phyloP scores from a whole-genome alignment of 192 early-diverging fungal genomes.

The Podila verticillata region DNA sequence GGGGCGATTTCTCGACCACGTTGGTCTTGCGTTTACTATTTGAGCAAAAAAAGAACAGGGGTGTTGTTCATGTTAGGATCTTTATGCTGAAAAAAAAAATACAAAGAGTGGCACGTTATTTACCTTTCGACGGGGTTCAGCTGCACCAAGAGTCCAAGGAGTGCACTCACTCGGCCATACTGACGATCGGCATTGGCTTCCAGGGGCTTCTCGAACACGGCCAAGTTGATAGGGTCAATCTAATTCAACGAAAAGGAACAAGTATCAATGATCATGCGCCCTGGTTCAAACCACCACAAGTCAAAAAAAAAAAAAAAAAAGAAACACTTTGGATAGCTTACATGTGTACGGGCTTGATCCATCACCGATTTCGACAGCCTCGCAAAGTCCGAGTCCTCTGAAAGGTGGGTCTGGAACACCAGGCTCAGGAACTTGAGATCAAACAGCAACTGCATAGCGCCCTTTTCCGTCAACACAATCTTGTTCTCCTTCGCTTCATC shows the following conservation, averaged over 20 bases:
- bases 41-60: conserved; percentile 1
- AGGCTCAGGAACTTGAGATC: conserved; percentile 64
- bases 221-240: conserved; percentile 78
- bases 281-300: neutral
- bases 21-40: conserved; percentile 52
- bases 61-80: neutral
- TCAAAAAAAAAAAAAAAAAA: neutral
- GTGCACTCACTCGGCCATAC: conserved; percentile 61
- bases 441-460: conserved; percentile 72
- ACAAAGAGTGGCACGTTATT: neutral
- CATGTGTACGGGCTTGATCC: conserved; percentile 35
- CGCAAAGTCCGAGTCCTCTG: conserved; percentile 13
- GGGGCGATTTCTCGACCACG: conserved; percentile 57
- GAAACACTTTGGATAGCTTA: conserved; percentile 5
- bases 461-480: conserved; percentile 56
- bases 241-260: conserved; percentile 21
- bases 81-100: neutral
- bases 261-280: neutral
- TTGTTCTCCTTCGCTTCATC: neutral
- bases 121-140: conserved; percentile 56
- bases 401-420: conserved; percentile 53
- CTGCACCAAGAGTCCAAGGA: conserved; percentile 63
- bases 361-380: conserved; percentile 19
- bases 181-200: conserved; percentile 65
- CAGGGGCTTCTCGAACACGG: conserved; percentile 58